phyloP scores from a whole-genome alignment of 495 filamentous ascomycete genomes.

The Annulohypoxylon bovei region DNA sequence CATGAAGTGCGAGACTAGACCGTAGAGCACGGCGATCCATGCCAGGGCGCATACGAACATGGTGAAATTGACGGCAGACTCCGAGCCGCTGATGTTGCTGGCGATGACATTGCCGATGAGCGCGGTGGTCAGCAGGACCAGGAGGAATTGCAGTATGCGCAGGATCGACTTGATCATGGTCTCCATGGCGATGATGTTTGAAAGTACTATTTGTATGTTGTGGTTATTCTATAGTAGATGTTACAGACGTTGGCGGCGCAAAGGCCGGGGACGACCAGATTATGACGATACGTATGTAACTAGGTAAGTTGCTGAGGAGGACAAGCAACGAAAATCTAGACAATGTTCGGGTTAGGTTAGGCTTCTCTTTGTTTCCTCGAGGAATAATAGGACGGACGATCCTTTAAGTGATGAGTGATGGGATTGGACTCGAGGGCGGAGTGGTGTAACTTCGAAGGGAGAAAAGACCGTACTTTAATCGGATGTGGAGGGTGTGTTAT shows the following conservation, averaged over 20 bases:
- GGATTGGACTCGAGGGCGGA: constrained; percentile 23
- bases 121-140: constrained; percentile 55
- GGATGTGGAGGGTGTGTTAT: constrained; percentile 10
- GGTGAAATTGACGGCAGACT: constrained; percentile 59
- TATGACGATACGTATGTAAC: constrained; percentile 3
- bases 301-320: constrained; percentile 3
- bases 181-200: constrained; percentile 47
- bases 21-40: constrained; percentile 54
- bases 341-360: constrained; percentile 18
- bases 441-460: constrained; percentile 8
- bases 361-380: constrained; percentile 14
- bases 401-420: constrained; percentile 11
- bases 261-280: not conserved
- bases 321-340: constrained; percentile 13
- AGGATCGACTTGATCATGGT: constrained; percentile 48
- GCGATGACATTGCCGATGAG: constrained; percentile 63
- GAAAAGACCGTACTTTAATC: constrained; percentile 8
- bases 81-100: constrained; percentile 51
- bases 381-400: constrained; percentile 5
- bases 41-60: constrained; percentile 60
- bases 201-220: not conserved
- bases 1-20: constrained; percentile 48
- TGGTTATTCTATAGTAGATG: not conserved
- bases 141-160: constrained; percentile 55
- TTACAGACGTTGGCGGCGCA: constrained; percentile 2